Percentiles rank a stretch among this genome's conserved stretches.
These are phyloP conservation scores for Flaveria trinervia DNA, from an alignment of 129 eudicot genomes.

Conservation along the genomic window DNA sequence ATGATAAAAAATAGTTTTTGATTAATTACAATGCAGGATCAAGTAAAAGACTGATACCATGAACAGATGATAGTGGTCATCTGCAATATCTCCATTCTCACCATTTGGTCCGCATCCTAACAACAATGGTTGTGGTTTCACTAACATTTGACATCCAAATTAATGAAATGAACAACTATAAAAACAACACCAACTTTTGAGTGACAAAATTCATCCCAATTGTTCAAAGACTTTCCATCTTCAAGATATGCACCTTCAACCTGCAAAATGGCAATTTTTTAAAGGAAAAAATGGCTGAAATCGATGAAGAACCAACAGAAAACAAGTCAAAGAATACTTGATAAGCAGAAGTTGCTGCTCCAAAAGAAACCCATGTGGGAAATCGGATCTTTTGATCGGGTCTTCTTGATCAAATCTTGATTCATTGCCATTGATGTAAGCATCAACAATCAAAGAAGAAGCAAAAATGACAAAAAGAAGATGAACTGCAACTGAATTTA, in stretches of 20 bases:
- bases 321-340: background rate
- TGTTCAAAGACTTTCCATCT: constrained; percentile 44
- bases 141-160: background rate
- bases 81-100: constrained; percentile 56
- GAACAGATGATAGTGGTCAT: constrained; percentile 75
- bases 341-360: constrained; percentile 9
- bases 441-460: too few species aligned
- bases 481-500: too few species aligned
- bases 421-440: too few species aligned
- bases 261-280: constrained; percentile 23
- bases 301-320: background rate
- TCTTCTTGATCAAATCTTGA: too few species aligned
- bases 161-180: background rate
- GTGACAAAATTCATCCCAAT: constrained; percentile 61
- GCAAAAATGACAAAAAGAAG: too few species aligned
- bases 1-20: background rate
- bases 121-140: background rate
- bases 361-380: constrained; percentile 6
- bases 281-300: background rate
- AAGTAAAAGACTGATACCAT: constrained; percentile 36
- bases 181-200: constrained; percentile 19
- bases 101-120: constrained; percentile 43
- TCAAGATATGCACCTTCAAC: constrained; percentile 69
- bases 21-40: too few species aligned
- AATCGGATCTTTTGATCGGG: background rate